Evolutionary conservation across 768 basidiomycete genomes (phyloP).

Genomic region (Boletus eberwhitei): DNA sequence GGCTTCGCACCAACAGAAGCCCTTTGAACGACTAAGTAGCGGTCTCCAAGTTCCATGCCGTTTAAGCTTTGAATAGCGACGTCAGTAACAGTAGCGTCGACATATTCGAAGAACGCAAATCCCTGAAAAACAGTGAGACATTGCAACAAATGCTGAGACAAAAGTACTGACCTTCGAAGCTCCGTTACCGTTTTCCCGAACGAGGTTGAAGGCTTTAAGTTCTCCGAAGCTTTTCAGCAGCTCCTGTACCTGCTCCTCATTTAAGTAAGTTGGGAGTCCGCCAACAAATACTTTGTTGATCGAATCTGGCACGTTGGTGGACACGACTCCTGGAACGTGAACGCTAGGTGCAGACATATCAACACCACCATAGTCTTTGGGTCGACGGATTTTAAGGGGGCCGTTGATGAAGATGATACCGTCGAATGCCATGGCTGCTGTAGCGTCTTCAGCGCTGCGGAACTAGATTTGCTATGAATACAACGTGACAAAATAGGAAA

Average conservation of each 20-base stretch:
- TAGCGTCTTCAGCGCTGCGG: constrained; percentile 95
- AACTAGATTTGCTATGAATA: constrained; percentile 55
- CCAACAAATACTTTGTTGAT: constrained; percentile 98
- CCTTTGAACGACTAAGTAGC: constrained; percentile 92
- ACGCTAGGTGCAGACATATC: constrained; percentile 62
- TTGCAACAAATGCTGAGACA: background rate
- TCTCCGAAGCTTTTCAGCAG: constrained; percentile 96
- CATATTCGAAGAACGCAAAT: constrained; percentile 99
- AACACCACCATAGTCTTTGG: constrained; percentile 91
- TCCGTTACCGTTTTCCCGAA: constrained; percentile 88
- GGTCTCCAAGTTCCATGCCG: constrained; percentile 97
- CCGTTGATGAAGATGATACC: constrained; percentile 94
- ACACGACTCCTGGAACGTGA: constrained; percentile 94
- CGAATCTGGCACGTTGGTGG: constrained; percentile 94
- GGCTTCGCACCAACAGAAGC: constrained; percentile 92
- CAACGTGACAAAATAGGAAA: background rate
- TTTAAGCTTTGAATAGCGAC: constrained; percentile 94
- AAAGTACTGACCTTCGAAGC: constrained; percentile 68
- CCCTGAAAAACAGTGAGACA: constrained; percentile 51
- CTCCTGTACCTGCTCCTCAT: constrained; percentile 99
- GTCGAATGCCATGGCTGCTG: constrained; percentile 95
- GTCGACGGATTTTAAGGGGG: constrained; percentile 95
- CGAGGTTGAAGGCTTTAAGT: constrained; percentile 95
- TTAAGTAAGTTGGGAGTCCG: constrained; percentile 90
- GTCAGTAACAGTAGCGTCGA: constrained; percentile 84